Evolutionary conservation across 192 early-diverging fungal genomes (phyloP).

Genomic region (Coemansia sp.): DNA sequence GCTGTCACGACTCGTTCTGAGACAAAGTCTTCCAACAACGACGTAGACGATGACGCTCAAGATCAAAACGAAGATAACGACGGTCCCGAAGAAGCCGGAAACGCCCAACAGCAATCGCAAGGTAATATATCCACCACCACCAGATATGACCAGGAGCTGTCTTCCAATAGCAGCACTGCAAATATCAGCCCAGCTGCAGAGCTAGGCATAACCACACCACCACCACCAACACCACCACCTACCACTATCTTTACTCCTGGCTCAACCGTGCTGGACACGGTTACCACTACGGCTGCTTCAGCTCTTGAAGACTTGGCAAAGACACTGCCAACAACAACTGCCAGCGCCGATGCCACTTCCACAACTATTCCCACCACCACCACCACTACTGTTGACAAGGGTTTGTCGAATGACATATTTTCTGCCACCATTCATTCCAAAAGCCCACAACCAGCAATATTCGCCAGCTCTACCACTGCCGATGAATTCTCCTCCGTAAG

Average conservation of each 20-base stretch:
- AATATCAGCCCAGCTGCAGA: neutral
- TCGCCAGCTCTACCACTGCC: no score
- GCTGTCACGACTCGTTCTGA: neutral
- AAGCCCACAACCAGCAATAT: no score
- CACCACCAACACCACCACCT: conserved; percentile 4
- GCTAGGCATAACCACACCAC: neutral
- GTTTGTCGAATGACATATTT: neutral
- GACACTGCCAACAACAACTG: neutral
- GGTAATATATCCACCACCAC: conserved; percentile 17
- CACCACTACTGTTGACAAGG: neutral
- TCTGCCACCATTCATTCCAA: neutral
- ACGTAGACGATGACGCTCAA: neutral
- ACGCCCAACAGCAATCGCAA: conserved; percentile 3
- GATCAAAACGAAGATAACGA: neutral
- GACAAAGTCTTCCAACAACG: neutral
- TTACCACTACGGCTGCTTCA: conserved; percentile 1
- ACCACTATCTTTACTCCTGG: neutral
- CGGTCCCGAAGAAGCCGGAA: neutral
- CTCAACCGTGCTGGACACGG: conserved; percentile 8
- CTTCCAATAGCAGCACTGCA: neutral
- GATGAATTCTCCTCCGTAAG: neutral
- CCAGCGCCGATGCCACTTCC: neutral
- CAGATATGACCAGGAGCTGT: neutral
- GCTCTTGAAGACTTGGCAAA: neutral
- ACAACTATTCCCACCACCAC: conserved; percentile 1